phyloP scores from a whole-genome alignment of 768 basidiomycete species.

The Clitopilus passeckerianus region DNA sequence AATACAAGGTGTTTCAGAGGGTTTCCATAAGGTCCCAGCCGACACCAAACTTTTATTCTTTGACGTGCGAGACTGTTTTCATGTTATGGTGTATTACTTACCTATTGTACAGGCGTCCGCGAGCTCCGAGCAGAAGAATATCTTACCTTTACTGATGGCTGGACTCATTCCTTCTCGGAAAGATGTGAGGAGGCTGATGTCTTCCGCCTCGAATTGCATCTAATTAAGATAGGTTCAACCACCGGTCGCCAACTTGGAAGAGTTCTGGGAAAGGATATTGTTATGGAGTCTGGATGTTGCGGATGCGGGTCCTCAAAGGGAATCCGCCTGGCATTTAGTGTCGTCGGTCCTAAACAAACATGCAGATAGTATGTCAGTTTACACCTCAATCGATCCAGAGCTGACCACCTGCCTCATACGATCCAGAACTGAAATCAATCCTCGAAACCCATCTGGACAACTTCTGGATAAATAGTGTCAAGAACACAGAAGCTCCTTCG shows the following conservation, averaged over 20 bases:
- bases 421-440: slow-evolving; percentile 43
- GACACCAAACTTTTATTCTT: slow-evolving; percentile 43
- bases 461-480: slow-evolving; percentile 49
- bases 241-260: slow-evolving; percentile 41
- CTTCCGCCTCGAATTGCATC: not conserved
- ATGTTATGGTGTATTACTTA: slow-evolving; percentile 7
- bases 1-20: slow-evolving; percentile 46
- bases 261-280: slow-evolving; percentile 50
- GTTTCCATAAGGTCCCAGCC: slow-evolving; percentile 44
- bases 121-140: slow-evolving; percentile 48
- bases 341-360: slow-evolving; percentile 79
- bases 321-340: slow-evolving; percentile 51
- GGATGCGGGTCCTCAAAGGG: slow-evolving; percentile 45
- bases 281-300: slow-evolving; percentile 52
- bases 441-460: slow-evolving; percentile 31
- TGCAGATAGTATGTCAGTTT: slow-evolving; percentile 46
- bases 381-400: not conserved
- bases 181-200: slow-evolving; percentile 38
- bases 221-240: slow-evolving; percentile 38
- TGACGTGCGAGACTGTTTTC: slow-evolving; percentile 29
- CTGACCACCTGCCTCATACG: not conserved
- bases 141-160: slow-evolving; percentile 63
- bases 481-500: slow-evolving; percentile 18
- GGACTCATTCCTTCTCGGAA: slow-evolving; percentile 59
- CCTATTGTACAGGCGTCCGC: slow-evolving; percentile 31